Conservation (phyloP, 2,329 filamentous ascomycete species). For the Dothistroma septosporum region DNA sequence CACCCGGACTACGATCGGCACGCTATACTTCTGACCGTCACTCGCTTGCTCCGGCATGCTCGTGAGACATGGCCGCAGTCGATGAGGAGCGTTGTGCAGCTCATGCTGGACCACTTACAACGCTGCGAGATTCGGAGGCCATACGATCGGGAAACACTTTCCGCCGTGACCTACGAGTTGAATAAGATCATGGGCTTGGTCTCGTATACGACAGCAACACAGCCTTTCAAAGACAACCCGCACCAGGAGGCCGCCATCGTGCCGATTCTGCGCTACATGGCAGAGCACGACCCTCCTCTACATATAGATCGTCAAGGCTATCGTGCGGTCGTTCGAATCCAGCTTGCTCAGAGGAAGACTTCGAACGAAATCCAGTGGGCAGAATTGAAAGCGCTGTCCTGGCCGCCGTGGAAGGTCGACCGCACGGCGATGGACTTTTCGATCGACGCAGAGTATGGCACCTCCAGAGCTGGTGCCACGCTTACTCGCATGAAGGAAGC, state of each 20-base stretch:
- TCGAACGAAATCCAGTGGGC: conserved; percentile 54
- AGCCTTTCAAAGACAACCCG: conserved; percentile 47
- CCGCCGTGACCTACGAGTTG: conserved; percentile 14
- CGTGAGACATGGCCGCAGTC: conserved; percentile 47
- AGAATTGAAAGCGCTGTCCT: conserved; percentile 55
- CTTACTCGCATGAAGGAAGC: conserved; percentile 56
- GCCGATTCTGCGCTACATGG: conserved; percentile 55
- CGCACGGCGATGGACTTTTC: conserved; percentile 58
- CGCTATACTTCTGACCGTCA: conserved; percentile 38
- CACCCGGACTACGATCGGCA: conserved; percentile 7
- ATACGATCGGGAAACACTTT: neutral
- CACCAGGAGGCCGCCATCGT: conserved; percentile 57
- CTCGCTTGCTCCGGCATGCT: conserved; percentile 50
- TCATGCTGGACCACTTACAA: conserved; percentile 19
- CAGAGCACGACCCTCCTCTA: conserved; percentile 50
- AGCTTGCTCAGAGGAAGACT: conserved; percentile 57
- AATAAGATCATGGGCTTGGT: conserved; percentile 32
- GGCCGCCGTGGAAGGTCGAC: conserved; percentile 64
- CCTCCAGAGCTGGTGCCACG: conserved; percentile 54
- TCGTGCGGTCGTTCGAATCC: conserved; percentile 52
- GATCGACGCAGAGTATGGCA: conserved; percentile 53
- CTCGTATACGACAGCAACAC: conserved; percentile 39
- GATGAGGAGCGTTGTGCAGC: conserved; percentile 28
- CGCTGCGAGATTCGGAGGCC: neutral
- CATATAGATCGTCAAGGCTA: conserved; percentile 57